Evolutionary conservation across 1,139 yeast genomes (phyloP).

Genomic region (Yamadazyma diospyri): DNA sequence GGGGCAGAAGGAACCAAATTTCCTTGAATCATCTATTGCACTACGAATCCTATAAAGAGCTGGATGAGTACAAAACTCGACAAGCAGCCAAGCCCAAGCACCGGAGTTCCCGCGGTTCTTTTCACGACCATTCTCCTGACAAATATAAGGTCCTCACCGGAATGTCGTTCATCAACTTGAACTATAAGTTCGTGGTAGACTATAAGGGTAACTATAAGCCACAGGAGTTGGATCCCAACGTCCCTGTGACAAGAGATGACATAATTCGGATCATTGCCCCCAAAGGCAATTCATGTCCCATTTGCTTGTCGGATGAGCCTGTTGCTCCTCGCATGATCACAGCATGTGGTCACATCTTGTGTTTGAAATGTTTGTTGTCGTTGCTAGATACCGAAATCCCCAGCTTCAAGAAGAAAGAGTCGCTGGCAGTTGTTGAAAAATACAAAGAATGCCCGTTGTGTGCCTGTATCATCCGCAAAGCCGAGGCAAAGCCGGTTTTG

Average conservation of each 20-base stretch:
- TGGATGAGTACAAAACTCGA: constrained; percentile 37
- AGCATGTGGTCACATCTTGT: constrained; percentile 89
- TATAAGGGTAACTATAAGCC: constrained; percentile 50
- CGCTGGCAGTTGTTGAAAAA: constrained; percentile 43
- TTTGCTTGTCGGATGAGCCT: constrained; percentile 79
- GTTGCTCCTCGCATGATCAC: constrained; percentile 91
- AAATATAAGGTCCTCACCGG: constrained; percentile 46
- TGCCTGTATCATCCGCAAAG: constrained; percentile 56
- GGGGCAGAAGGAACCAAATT: constrained; percentile 46
- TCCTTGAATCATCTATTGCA: constrained; percentile 65
- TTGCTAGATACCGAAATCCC: constrained; percentile 61
- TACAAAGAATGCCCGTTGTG: constrained; percentile 86
- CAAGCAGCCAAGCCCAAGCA: constrained; percentile 17
- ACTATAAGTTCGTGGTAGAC: constrained; percentile 79
- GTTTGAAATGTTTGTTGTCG: constrained; percentile 76
- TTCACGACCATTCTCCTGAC: constrained; percentile 12
- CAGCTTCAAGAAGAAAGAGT: constrained; percentile 31
- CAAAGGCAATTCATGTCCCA: constrained; percentile 80
- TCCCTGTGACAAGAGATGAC: constrained; percentile 58
- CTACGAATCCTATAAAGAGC: constrained; percentile 53
- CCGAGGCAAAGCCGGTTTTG: constrained; percentile 68
- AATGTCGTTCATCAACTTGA: constrained; percentile 75
- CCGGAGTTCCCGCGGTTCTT: constrained; percentile 12
- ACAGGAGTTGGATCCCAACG: constrained; percentile 70
- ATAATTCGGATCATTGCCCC: constrained; percentile 74